Conservation (phyloP, 345 rosid genomes). For the Linum trigynum region DNA sequence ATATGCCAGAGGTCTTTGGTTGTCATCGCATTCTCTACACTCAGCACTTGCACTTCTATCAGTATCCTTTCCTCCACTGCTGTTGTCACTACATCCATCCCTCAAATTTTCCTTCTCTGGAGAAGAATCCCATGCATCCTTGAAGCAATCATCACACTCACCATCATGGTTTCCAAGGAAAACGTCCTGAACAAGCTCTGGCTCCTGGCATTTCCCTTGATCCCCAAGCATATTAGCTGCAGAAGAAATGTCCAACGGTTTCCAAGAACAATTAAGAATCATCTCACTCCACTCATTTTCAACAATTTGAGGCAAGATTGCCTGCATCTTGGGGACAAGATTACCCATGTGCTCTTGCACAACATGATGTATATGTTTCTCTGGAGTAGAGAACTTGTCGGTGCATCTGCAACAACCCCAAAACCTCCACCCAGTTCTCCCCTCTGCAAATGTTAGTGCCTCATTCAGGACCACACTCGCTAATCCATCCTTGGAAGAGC, state of each 20-base stretch:
- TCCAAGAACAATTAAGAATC: conserved; percentile 69
- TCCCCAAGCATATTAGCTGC: conserved; percentile 44
- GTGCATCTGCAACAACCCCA: conserved; percentile 71
- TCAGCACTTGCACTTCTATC: conserved; percentile 23
- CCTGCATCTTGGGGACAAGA: conserved; percentile 62
- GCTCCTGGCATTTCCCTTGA: conserved; percentile 34
- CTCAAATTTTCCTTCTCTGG: conserved; percentile 44
- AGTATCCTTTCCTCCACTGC: conserved; percentile 21
- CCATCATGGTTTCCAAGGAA: conserved; percentile 30
- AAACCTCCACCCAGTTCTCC: conserved; percentile 61
- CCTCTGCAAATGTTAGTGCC: conserved; percentile 48
- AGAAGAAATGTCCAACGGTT: conserved; percentile 72
- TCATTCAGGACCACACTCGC: conserved; percentile 52
- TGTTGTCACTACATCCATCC: conserved; percentile 32
- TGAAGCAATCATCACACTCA: conserved; percentile 55
- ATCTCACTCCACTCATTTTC: conserved; percentile 61
- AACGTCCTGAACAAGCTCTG: conserved; percentile 31
- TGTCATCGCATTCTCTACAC: conserved; percentile 35
- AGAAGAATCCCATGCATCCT: conserved; percentile 79
- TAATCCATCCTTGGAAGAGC: conserved; percentile 42
- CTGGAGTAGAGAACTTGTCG: conserved; percentile 52
- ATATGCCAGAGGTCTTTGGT: conserved; percentile 24
- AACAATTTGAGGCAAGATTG: conserved; percentile 60
- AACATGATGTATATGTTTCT: conserved; percentile 69
- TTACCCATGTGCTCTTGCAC: conserved; percentile 71